Base-by-base conservation (phyloP, 352 stramenopile genomes). In the Pythium brassicae region DNA sequence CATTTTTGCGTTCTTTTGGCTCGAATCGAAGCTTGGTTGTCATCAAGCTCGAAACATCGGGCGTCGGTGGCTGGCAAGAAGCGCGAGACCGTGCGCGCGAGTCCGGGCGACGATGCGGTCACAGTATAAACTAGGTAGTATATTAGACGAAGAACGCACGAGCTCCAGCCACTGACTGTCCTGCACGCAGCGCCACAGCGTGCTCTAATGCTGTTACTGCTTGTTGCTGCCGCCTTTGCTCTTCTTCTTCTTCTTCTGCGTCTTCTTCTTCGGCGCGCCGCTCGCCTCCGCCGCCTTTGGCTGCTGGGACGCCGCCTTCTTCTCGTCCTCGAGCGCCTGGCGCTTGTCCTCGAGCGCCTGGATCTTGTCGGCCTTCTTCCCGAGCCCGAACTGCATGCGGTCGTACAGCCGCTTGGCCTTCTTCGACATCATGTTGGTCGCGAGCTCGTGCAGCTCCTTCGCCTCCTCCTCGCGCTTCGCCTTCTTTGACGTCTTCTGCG, bases 381-480 rank as follows among this genome's bases (percentile, higher is more conserved):
- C 78, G 35, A 96, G 71, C 52, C 89, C 89, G 69, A 94, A 93
- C 72, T 96, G 89, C 89, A 97, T 97, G 27, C 87, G 83, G 62
- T 93, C 83, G 57, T 97, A 96, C 64, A 97, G 69, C 35, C 87
- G 78, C 69, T 94, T 95, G 23, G 87, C 69, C 72, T 97, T 97
- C 68, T 97, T 97, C 43, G 84, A 94, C 89, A 97, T 97, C 86
- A 97, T 96, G 27, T 74, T 94, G 47, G 89, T 88, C n/a, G 84
- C 82, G 65, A 92, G 76, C 54, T 93, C 85, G 59, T 92, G 78
- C n/a, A 90, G 74, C 51, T 93, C 83, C 12, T 72, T 72, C 2
- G 84, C 80, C 27, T 92, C 84, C 19, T 89, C 76, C 53, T 92
- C 74, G 58, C 87, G 80, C 74, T 91, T 89, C 34, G 61, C 74